phyloP scores from a whole-genome alignment of 1,284 basidiomycete species.

The Farysia itapuensis region DNA sequence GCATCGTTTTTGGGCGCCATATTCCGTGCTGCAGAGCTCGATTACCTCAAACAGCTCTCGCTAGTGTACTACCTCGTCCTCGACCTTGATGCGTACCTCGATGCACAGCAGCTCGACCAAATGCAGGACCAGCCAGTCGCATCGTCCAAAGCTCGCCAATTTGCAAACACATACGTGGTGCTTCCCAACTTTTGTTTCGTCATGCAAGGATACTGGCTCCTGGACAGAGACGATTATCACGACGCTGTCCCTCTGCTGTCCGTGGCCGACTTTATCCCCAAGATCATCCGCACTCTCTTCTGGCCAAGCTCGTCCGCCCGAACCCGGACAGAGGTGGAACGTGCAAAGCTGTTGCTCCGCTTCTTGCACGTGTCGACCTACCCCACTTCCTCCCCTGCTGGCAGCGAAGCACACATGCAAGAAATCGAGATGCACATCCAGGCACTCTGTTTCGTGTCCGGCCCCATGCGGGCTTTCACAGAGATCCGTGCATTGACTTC shows the following conservation, averaged over 20 bases:
- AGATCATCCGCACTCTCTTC: conserved; percentile 32
- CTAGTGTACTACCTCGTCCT: conserved; percentile 40
- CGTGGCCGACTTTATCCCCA: conserved; percentile 36
- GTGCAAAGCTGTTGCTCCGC: conserved; percentile 31
- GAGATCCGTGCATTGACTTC: conserved; percentile 24
- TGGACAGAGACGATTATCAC: conserved; percentile 39
- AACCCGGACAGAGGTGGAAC: conserved; percentile 8
- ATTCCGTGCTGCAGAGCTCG: conserved; percentile 18
- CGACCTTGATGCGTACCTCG: conserved; percentile 19
- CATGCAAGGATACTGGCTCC: conserved; percentile 44
- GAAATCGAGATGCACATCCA: conserved; percentile 34
- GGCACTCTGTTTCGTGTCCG: conserved; percentile 29
- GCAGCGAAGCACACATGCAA: conserved; percentile 17
- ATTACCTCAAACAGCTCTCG: conserved; percentile 37
- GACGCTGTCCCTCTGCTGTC: conserved; percentile 25
- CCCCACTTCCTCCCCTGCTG: conserved; percentile 12
- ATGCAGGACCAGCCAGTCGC: too few species aligned
- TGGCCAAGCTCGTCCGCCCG: conserved; percentile 2
- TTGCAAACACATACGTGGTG: conserved; percentile 30
- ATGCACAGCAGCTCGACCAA: background rate
- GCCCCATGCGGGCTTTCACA: conserved; percentile 16
- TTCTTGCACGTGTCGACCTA: conserved; percentile 36
- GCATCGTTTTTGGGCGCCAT: conserved; percentile 18
- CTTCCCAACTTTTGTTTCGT: conserved; percentile 32
- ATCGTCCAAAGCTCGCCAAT: conserved; percentile 14